Evolutionary conservation across 192 early-diverging fungal species (phyloP).

Genomic region (Mortierella claussenii): DNA sequence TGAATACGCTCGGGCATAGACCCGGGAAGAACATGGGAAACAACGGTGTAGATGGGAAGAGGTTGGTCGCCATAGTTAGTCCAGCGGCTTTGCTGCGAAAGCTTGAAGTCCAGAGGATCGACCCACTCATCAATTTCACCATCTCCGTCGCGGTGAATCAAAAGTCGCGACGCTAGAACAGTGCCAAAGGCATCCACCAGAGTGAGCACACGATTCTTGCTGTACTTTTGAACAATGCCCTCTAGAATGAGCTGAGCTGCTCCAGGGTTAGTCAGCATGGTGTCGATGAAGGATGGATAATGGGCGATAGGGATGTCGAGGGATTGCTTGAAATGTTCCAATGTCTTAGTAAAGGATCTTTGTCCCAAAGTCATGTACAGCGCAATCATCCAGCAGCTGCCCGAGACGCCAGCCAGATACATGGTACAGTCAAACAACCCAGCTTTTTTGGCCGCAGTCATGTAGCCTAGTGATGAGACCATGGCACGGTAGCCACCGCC

Average conservation of each 20-base stretch:
- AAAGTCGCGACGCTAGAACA: constrained; percentile 57
- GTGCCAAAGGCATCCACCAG: constrained; percentile 72
- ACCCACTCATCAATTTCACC: constrained; percentile 52
- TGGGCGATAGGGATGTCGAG: constrained; percentile 35
- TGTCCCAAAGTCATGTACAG: constrained; percentile 58
- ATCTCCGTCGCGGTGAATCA: constrained; percentile 48
- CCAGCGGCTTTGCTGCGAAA: constrained; percentile 62
- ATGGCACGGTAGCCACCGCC: constrained; percentile 90
- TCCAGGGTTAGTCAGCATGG: constrained; percentile 43
- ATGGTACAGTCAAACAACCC: constrained; percentile 76
- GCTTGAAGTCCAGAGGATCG: constrained; percentile 61
- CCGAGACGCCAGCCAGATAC: constrained; percentile 76
- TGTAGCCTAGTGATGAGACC: constrained; percentile 74
- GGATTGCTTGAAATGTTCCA: constrained; percentile 41
- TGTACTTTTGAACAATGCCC: constrained; percentile 53
- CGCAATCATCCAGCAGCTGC: constrained; percentile 70
- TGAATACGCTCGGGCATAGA: constrained; percentile 39
- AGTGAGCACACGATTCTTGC: constrained; percentile 29
- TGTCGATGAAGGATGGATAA: constrained; percentile 42
- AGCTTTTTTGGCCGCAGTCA: constrained; percentile 70
- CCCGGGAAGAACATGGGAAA: constrained; percentile 71
- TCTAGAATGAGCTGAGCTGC: constrained; percentile 58
- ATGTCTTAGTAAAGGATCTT: constrained; percentile 42
- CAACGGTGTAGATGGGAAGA: constrained; percentile 83
- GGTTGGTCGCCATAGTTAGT: constrained; percentile 70